These are phyloP conservation scores for Pseudonitzschia multiseries DNA, from an alignment of 108 stramenopile genomes.

Conservation along the genomic window DNA sequence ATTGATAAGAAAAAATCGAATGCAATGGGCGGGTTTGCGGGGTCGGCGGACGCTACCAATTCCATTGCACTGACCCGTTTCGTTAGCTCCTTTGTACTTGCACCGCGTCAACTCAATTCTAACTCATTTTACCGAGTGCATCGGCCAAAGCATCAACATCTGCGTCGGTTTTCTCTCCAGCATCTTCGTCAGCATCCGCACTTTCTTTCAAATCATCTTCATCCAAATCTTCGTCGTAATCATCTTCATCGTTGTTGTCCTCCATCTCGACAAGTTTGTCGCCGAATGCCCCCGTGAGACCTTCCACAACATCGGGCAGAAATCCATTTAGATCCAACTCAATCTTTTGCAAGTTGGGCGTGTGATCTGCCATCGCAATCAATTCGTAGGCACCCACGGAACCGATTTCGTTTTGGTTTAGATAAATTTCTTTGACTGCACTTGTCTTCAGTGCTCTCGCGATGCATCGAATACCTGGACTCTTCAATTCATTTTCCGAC, in stretches of 20 bases:
- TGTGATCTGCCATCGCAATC: background rate
- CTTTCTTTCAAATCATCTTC: background rate
- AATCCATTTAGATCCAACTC: conserved; percentile 2
- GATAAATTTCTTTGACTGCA: conserved; percentile 2
- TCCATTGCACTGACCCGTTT: too few species aligned
- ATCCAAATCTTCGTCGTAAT: background rate
- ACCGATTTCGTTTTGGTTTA: conserved; percentile 6
- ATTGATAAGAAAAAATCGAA: too few species aligned
- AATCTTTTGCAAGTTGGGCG: background rate
- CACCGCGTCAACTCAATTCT: background rate
- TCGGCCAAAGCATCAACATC: conserved; percentile 11
- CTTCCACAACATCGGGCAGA: background rate
- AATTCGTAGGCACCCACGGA: conserved; percentile 2
- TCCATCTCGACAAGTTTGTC: conserved; percentile 3
- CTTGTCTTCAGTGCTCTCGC: background rate
- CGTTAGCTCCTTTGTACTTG: too few species aligned
- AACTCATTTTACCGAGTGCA: background rate
- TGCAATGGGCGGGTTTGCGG: too few species aligned
- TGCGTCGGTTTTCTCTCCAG: background rate
- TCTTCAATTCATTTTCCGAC: conserved; percentile 10
- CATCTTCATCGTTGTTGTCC: conserved; percentile 6
- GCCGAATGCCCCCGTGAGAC: background rate
- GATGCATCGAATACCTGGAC: conserved; percentile 7
- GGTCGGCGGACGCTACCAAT: too few species aligned
- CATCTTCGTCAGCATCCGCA: conserved; percentile 1